Conservation (phyloP, 192 early-diverging fungal genomes). For the Chytriomyces confervae region DNA sequence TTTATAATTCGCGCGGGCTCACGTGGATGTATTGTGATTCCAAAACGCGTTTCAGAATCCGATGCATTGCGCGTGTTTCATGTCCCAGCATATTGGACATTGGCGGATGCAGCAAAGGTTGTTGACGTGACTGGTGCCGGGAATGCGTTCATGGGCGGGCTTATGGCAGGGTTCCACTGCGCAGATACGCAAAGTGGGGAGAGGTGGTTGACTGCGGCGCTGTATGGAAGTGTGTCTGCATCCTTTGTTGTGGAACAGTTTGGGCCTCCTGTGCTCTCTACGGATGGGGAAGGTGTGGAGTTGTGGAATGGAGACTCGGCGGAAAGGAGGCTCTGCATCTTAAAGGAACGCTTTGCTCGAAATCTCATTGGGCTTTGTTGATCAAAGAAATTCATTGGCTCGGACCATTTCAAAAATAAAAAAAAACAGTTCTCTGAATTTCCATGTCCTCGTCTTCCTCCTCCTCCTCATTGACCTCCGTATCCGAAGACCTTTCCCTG, state of each 20-base stretch:
- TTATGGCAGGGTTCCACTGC: conserved; percentile 26
- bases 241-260: conserved; percentile 19
- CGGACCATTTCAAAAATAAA: no score
- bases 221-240: conserved; percentile 30
- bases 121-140: conserved; percentile 38
- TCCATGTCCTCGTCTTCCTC: no score
- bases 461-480: no score
- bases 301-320: conserved; percentile 9
- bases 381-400: no score
- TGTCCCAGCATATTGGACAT: conserved; percentile 27
- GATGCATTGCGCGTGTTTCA: background rate
- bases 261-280: background rate
- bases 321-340: background rate
- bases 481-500: no score
- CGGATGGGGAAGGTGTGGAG: background rate
- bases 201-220: background rate
- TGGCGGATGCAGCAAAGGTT: conserved; percentile 1
- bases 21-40: conserved; percentile 12
- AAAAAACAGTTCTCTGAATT: no score
- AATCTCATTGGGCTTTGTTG: no score
- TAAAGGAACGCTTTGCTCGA: background rate
- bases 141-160: conserved; percentile 36
- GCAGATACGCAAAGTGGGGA: background rate
- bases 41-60: background rate
- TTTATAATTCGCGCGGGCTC: conserved; percentile 14